phyloP scores from a whole-genome alignment of 2,329 filamentous ascomycete genomes.

The Aspergillus brunneoviolaceus region DNA sequence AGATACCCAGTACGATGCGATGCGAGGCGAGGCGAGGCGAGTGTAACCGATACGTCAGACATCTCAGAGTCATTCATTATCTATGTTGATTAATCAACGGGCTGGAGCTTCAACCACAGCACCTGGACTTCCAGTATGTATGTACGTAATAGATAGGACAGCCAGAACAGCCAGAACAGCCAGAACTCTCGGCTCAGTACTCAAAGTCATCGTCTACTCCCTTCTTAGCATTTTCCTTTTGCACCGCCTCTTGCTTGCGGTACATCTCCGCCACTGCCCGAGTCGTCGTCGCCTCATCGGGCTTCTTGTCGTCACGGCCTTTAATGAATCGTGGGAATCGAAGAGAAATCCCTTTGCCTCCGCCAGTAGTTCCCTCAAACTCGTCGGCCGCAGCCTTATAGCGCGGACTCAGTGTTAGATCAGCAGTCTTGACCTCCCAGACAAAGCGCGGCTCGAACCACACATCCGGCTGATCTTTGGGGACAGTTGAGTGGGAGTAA shows the following conservation, averaged over 20 bases:
- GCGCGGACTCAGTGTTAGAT: conserved; percentile 85
- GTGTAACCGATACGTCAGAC: background rate
- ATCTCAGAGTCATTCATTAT: background rate
- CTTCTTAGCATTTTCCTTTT: conserved; percentile 80
- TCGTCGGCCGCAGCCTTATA: conserved; percentile 90
- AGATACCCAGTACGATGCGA: background rate
- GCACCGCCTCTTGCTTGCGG: conserved; percentile 84
- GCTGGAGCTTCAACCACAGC: background rate
- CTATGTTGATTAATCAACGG: background rate
- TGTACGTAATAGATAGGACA: background rate
- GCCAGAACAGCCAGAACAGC: background rate
- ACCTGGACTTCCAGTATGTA: background rate
- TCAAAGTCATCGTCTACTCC: conserved; percentile 98
- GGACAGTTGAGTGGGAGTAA: conserved; percentile 78
- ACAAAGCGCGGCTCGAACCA: conserved; percentile 96
- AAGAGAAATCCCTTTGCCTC: conserved; percentile 76
- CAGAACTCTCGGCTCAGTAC: conserved; percentile 60
- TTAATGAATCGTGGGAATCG: conserved; percentile 93
- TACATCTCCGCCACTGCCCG: conserved; percentile 96
- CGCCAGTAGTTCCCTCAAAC: conserved; percentile 68
- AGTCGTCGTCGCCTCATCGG: conserved; percentile 81
- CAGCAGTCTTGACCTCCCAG: conserved; percentile 97
- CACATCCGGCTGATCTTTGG: conserved; percentile 93
- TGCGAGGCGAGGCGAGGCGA: background rate
- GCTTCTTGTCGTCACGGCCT: conserved; percentile 90